Evolutionary conservation across 495 filamentous ascomycete genomes (phyloP), one percentile per base, ranked within the genome.

Genomic region (Astrothelium macrocarpum): DNA sequence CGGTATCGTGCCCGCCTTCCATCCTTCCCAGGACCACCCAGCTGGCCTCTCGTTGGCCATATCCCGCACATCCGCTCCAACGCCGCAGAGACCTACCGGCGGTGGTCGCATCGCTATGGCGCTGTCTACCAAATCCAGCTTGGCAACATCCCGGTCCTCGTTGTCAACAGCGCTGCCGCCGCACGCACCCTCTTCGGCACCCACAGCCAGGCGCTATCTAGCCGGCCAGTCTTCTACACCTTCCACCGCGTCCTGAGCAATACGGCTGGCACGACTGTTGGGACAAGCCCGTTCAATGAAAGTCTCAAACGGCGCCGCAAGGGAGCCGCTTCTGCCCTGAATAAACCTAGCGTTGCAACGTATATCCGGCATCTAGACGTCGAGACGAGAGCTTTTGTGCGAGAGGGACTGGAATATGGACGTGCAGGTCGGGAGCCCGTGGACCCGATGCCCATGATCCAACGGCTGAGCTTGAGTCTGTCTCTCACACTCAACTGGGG

Each of bases 231-330:
- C 59, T 80, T 84, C 42, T 86, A 86, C 71, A 87, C 84, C 3
- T 87, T 86, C 68, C 85, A 88, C 62, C 85, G 84, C 82, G 80
- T 87, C 9, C 78, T 86, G 2, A 84, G 81, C 18, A 84, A 80
- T 36, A 86, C 83, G 0, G 79, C 83, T 7, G 84, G 84, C n/a
- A 82, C 83, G 3, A 87, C 84, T 0, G 87, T 88, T 61, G 85
- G 84, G 12, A 84, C 85, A 0, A 84, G 82, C 0, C 84, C 84
- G 0, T 87, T 82, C 64, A 82, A 78, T 60, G 84, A 87, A 0
- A 83, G 80, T 2, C 70, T 85, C n/a, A 88, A 86, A 68, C 71
- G 80, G 45, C 77, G 84, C 65, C 77, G 85, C 68, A 88, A 87
- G 71, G 85, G 80, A 2, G 84, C 84, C 1, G 83, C 82, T 10